A percentile compares a stretch with the other conserved stretches of the same genome.
Conservation (phyloP, 768 basidiomycete species). For the Suillus occidentalis region DNA sequence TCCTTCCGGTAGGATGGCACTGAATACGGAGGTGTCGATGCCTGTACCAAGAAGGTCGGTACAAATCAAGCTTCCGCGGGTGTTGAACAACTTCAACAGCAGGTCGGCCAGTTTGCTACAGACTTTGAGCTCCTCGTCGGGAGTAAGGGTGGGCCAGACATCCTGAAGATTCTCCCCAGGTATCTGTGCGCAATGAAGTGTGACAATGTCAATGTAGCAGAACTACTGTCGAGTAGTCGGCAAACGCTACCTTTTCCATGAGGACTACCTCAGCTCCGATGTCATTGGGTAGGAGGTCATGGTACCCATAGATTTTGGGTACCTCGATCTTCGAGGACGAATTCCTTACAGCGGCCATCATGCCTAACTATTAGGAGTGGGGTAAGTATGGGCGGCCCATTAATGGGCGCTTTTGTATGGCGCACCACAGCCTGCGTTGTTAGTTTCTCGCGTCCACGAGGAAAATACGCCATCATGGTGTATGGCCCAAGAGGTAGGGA, state of each 20-base stretch:
- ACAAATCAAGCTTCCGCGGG: conserved; percentile 17
- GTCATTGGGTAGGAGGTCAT: conserved; percentile 27
- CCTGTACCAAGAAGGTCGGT: conserved; percentile 35
- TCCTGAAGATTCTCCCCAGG: conserved; percentile 26
- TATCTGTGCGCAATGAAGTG: conserved; percentile 17
- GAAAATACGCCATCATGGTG: conserved; percentile 32
- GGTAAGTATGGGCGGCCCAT: neutral
- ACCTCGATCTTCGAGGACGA: conserved; percentile 20
- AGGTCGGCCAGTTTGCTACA: conserved; percentile 27
- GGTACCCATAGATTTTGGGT: conserved; percentile 31
- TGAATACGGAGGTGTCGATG: conserved; percentile 16
- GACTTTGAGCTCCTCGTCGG: conserved; percentile 21
- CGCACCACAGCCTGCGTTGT: conserved; percentile 32
- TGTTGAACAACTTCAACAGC: conserved; percentile 31
- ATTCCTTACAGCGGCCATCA: conserved; percentile 24
- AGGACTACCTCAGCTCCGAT: conserved; percentile 33
- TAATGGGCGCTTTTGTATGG: neutral
- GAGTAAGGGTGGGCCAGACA: conserved; percentile 25
- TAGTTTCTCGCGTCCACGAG: conserved; percentile 25
- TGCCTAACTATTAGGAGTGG: conserved; percentile 25
- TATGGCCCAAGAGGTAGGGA: conserved; percentile 29
- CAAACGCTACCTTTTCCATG: conserved; percentile 28
- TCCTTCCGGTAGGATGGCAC: conserved; percentile 9
- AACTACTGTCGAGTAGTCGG: neutral
- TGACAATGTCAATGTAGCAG: conserved; percentile 11